Base-by-base conservation (phyloP, 805 yeast species). In the Saturnispora sanitii region DNA sequence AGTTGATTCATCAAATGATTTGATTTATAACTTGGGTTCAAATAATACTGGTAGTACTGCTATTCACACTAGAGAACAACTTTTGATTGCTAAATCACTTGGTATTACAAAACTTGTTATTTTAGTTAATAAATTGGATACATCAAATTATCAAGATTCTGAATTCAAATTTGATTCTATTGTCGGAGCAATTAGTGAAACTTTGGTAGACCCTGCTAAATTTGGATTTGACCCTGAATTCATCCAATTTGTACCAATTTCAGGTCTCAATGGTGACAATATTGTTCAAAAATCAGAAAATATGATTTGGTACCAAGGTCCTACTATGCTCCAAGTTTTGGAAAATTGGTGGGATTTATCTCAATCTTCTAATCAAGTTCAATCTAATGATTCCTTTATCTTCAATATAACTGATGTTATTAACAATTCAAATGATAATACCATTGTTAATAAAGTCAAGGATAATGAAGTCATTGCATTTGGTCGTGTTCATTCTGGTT, bases 41-140 rank as follows among this genome's bases (percentile, higher is more conserved):
- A 9, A 27, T 5, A 5, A 9, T 9, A 15, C 65, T 15, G 15
- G 13, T 16, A 13, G 21, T 27, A 11, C 32, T 20, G 76, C 73
- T 50, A 90, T 92, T 2, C 88, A 82, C 57, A 82, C 90, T 4
- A 80, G 74, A 50, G 94, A 83, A 54, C 94, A 83, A 53, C 74
- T 86, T 1, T 60, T 79, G 8, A 68, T 83, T 30, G 84, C 83
- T 4, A 68, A 76, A 43, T 74, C 71, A 45, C 57, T 83, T 38
- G 92, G 92, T 0, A 67, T 82, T n/a, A 71, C 70, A 22, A 64
- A 64, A 19, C 56, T 82, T 23, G 64, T 82, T 23, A 70, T 82
- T 15, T 82, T 75, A 0, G 68, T 83, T 16, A 83, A 84, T 59
- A 83, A 83, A 55, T 62, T 83, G 66, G 94, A 83, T 53, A 65